phyloP scores from a whole-genome alignment of 305 asterid species.

The Petunia hybrid region DNA sequence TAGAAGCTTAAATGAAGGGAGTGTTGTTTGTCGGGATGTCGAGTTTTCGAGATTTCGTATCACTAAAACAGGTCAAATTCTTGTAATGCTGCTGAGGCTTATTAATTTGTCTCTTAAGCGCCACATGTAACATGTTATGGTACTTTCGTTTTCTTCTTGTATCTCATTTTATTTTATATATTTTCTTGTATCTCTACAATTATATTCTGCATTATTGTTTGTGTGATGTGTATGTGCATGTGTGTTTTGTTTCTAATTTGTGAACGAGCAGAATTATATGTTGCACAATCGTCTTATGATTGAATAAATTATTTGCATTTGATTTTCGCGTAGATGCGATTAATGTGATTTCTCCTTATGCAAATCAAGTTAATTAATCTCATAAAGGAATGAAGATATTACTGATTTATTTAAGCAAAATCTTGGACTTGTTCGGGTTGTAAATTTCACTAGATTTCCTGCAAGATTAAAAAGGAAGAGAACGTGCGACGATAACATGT shows the following conservation, averaged over 20 bases:
- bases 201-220: not conserved
- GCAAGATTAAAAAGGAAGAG: no score
- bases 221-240: not conserved
- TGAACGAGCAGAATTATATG: no score
- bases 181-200: not conserved
- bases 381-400: not conserved
- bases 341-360: not conserved
- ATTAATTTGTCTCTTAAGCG: not conserved
- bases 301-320: not conserved
- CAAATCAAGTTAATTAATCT: not conserved
- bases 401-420: no score
- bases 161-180: not conserved
- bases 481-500: no score
- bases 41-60: constrained; percentile 29
- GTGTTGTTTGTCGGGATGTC: constrained; percentile 41
- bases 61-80: not conserved
- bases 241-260: no score
- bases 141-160: not conserved
- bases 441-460: no score
- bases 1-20: constrained; percentile 3
- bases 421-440: no score
- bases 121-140: constrained; percentile 22
- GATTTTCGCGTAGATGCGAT: not conserved
- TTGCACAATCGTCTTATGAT: not conserved
- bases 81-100: not conserved